A percentile compares a stretch with the other conserved stretches of the same genome.
Conservation (phyloP, 345 rosid genomes). For the Aquilaria yunnanensis region DNA sequence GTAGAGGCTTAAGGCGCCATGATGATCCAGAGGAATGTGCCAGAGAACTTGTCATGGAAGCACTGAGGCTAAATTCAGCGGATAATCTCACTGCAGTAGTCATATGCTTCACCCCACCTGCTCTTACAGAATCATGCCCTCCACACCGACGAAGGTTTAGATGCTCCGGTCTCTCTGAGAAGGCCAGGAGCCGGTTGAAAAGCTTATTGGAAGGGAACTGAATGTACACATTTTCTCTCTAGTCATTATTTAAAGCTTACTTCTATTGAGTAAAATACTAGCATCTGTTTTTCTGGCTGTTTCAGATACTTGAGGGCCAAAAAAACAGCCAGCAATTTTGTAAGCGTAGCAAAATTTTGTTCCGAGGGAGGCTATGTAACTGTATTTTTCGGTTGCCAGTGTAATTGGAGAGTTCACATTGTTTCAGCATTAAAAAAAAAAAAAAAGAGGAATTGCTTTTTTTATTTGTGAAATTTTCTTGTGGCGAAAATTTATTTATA, state of each 20-base stretch:
- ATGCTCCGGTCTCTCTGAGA: slow-evolving; percentile 40
- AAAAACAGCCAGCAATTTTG: slow-evolving; percentile 48
- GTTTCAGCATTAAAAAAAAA: too few relatives aligned
- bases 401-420: too few relatives aligned
- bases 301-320: slow-evolving; percentile 25
- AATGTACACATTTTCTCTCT: slow-evolving; percentile 22
- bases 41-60: slow-evolving; percentile 53
- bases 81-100: slow-evolving; percentile 55
- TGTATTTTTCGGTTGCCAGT: too few relatives aligned
- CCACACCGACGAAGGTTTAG: slow-evolving; percentile 41
- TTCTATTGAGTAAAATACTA: slow-evolving; percentile 7
- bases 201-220: slow-evolving; percentile 58
- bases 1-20: slow-evolving; percentile 51
- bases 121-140: slow-evolving; percentile 26
- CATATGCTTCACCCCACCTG: slow-evolving; percentile 34
- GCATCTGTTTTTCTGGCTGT: slow-evolving; percentile 36
- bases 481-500: too few relatives aligned
- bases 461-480: too few relatives aligned
- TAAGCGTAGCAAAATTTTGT: slow-evolving; percentile 12
- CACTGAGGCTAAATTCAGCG: slow-evolving; percentile 38
- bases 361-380: too few relatives aligned
- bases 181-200: slow-evolving; percentile 43
- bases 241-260: slow-evolving; percentile 8
- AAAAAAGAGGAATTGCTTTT: too few relatives aligned
- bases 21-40: slow-evolving; percentile 52